Evolutionary conservation across 768 basidiomycete genomes (phyloP), one percentile per base, ranked within the genome.

Genomic region (Omphalotus guepiniiformis): DNA sequence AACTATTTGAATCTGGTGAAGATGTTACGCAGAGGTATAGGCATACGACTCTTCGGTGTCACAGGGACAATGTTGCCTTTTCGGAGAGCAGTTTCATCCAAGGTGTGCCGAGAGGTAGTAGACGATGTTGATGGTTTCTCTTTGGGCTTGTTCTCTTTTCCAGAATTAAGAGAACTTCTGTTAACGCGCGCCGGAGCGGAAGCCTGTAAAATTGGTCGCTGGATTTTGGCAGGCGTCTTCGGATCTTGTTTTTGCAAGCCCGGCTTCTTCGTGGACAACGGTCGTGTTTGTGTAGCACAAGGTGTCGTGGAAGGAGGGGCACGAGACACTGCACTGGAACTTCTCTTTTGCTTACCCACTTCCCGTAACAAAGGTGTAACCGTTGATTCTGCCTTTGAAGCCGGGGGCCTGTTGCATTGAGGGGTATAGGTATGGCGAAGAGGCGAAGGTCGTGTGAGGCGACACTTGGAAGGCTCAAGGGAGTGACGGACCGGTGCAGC

Each of bases 11-110:
- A 75, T 22, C 71, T 61, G 28, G 71, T 73, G 39, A 76, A 60
- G 39, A 76, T 73, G 55, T 68, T 74, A 25, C 70, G 68, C 30
- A 76, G 63, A 27, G 73, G 73, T 16, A 69, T 62, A 21, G 71
- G 73, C 68, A 74, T 70, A 6, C 72, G 66, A 55, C 68, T 75
- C 55, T 69, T 69, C 45, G 62, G 60, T 45, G 36, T 47, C 53
- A 38, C 49, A 13, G 43, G 48, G 15, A 48, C 51, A n/a, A 30
- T 49, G 47, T 53, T 58, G 18, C 55, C 64, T 34, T 67, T 61
- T 42, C 63, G 60, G 42, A 62, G 56, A 34, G 59, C 53, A 54
- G 64, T 67, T 51, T 69, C 69, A 50, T 69, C 63, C 43, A 62
- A 55, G 16, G 62, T 63, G 60, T 57, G 59, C 30, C 67, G 62